phyloP scores from a whole-genome alignment of 2,329 filamentous ascomycete species.

The Macrophomina pseudophaseolina region DNA sequence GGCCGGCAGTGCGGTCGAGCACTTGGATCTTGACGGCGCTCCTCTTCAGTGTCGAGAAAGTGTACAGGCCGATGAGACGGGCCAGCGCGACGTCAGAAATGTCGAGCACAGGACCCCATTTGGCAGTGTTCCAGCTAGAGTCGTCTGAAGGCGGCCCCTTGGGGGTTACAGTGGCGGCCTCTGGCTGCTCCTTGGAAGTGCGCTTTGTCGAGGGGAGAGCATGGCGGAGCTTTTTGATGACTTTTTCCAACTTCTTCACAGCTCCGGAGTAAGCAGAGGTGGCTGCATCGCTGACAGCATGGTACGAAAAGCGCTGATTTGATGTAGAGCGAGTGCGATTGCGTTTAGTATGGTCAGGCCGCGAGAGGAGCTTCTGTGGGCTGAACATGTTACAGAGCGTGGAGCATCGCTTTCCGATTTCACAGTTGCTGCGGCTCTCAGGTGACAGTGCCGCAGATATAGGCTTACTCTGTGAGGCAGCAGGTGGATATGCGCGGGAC shows the following conservation, averaged over 20 bases:
- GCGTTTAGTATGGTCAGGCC: neutral
- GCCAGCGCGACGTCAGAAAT: neutral
- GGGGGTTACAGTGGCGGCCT: neutral
- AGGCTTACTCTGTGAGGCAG: neutral
- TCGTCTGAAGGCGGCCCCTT: neutral
- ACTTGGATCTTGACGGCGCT: neutral
- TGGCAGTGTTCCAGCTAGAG: neutral
- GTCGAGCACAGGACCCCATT: neutral
- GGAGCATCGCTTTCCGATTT: neutral
- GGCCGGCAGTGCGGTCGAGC: neutral
- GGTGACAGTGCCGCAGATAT: neutral
- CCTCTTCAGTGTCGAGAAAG: slow-evolving; percentile 6
- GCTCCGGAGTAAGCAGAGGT: neutral
- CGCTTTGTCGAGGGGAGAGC: neutral
- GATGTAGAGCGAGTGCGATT: neutral
- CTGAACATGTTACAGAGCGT: neutral
- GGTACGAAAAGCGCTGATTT: neutral
- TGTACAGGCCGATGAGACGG: neutral
- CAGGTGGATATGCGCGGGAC: neutral
- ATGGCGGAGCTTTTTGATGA: neutral
- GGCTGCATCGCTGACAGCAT: neutral
- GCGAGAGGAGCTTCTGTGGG: neutral
- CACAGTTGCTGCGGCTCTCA: no score
- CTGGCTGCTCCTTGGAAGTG: neutral
- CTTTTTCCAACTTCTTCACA: neutral